Evolutionary conservation across 2,329 filamentous ascomycete genomes (phyloP), one percentile per base, ranked within the genome.

Genomic region (Ascomycota sp.): DNA sequence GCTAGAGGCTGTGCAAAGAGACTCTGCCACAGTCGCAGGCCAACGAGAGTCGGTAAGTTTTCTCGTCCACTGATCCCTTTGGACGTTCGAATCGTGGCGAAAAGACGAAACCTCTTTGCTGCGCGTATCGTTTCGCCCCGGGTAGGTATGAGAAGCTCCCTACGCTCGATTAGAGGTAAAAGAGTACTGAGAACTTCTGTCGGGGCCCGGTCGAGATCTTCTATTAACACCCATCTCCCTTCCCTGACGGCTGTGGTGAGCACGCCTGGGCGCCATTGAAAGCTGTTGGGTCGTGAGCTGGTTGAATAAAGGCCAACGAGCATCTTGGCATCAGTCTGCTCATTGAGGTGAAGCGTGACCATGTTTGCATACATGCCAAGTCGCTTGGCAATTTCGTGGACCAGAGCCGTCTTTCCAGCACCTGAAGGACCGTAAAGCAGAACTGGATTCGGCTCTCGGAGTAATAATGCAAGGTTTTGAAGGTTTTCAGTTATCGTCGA

Each of bases 271-370:
- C 80, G 72, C 89, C 89, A 99, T 30, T 70, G 69, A 47, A 98
- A 98, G 8, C 80, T 85, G 2, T 85, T 85, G 1, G 83, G 85
- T 35, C 75, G 78, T 11, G 77, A 70, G 33, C 83, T 85, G 15
- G 83, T 89, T 1, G 86, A 80, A 52, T 99, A 95, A 47, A 95
- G 71, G 4, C 89, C 89, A 37, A 98, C 71, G 25, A 99, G 69
- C 57, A 92, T 79, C 52, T 98, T 99, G 0, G 86, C 85, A 52
- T 99, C 89, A 3, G 85, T 95, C 51, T 99, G 91, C 52, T 95
- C 89, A 47, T 98, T 98, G 22, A 99, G 61, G 51, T 98, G 86
- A 20, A 99, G 62, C 4, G 86, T 95, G 30, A 98, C 77, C 72
- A 98, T 83, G 34, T 69, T 70, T 5, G 74, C 67, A 15, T 79